Evolutionary conservation across 345 rosid genomes (phyloP), one percentile per base, ranked within the genome.

Genomic region (Clarkia xantiana): DNA sequence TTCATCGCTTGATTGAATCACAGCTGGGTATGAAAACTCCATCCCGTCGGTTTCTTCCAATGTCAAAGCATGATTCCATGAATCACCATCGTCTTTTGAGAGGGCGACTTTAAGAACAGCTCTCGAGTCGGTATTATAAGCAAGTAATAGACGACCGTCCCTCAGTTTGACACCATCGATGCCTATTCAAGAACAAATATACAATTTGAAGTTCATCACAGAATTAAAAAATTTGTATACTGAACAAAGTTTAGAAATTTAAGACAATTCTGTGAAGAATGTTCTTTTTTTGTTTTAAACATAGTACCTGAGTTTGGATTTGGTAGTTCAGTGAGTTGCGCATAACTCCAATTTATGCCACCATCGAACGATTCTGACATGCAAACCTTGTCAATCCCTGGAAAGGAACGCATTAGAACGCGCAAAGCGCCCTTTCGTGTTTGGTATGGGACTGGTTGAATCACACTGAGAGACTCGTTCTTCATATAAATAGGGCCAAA

Each of bases 11-110:
- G 82, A 81, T 75, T 86, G 79, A 52, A 91, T 81, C 53, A 79
- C 91, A 9, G 93, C 87, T 0, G 94, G 93, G 56, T 91, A 86
- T 1, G 96, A 91, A 61, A 86, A 91, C 53, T 91, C 93, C 96
- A 83, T 79, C 42, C 56, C 84, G 14, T 43, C 39, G n/a, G 69
- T 55, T 6, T 84, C 82, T 61, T 84, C 94, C 44, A 86, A 58
- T 0, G 85, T 81, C 51, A 76, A 53, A 58, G 66, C 76, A 61
- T 91, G 82, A 22, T 59, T 49, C 98, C 89, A 91, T 3, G 85
- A 68, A 63, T 81, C 80, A 41, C 93, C 93, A 10, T 91, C 93
- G 64, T 91, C 85, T 14, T 51, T 18, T 15, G 94, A 86, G 34
- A 73, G 42, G 45, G 85, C 84, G 52, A 91, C 73, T 65, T 84